Base-by-base conservation (phyloP, 495 filamentous ascomycete genomes). In the Chaetomium tenue region DNA sequence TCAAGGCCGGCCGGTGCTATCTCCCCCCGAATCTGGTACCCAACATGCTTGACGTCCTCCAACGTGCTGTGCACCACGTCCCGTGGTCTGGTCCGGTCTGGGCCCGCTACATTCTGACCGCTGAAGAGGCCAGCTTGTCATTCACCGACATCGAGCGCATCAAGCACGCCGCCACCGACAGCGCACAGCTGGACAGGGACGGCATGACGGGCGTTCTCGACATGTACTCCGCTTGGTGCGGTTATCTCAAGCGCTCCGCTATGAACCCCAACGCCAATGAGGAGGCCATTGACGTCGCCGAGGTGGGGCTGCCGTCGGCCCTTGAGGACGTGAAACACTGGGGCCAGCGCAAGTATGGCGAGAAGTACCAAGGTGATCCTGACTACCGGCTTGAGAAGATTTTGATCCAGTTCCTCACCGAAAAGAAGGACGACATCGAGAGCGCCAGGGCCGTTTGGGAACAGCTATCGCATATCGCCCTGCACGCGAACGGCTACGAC, bases 71-170 rank as follows among this genome's bases (percentile, higher is more conserved):
- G 2, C 83, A 87, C 18, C 92, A 97, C 74, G 93, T 92, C 63
- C 93, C 94, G 2, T 96, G 91, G 90, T 95, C 91, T 18, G 93
- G 94, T 23, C 82, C 85, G 23, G 80, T 98, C 12, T 98, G 94
- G 94, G 89, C 93, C 5, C 87, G 92, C 65, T 91, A 92, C 64
- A 86, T 98, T 20, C 76, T 97, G 55, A 88, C 85, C 22, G 87
- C 90, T 13, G 94, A 97, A 77, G 84, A 86, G 39, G 88, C 89
- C 59, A 83, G 85, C 18, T 82, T 86, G 68, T 79, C 86, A 3
- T 96, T 92, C 68, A 74, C 86, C n/a, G 88, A 87, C 30, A 90
- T 98, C 48, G 89, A 93, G 66, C 80, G 86, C 40, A 91, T 97
- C 71, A 98, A 98, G 73, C 91, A 98, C 72, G 88, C 85, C 53